These are phyloP conservation scores for Adiantum capillusveneris DNA, from an alignment of 75 land plant genomes.

Conservation along the genomic window DNA sequence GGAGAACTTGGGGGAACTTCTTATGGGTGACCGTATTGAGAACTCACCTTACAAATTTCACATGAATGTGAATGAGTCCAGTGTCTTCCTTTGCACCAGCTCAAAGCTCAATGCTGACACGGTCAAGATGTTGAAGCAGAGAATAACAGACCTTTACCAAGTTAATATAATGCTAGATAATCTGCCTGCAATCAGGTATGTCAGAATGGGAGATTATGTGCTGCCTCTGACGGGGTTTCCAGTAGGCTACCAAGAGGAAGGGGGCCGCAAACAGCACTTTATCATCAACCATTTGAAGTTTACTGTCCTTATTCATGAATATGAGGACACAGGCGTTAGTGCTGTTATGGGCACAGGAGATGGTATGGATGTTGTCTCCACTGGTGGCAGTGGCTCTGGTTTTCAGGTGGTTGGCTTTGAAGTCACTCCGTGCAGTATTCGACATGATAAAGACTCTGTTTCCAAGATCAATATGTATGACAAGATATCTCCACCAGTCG, in stretches of 20 bases:
- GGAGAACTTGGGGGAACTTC: constrained; percentile 61
- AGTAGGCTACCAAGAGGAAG: constrained; percentile 29
- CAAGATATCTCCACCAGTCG: constrained; percentile 18
- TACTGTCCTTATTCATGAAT: constrained; percentile 47
- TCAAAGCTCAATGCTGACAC: constrained; percentile 17
- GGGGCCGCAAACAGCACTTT: constrained; percentile 23
- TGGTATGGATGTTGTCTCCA: constrained; percentile 25
- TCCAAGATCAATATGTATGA: constrained; percentile 27
- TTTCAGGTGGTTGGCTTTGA: constrained; percentile 62
- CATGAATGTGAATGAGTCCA: constrained; percentile 32
- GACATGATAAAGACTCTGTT: constrained; percentile 18
- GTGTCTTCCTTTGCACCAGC: constrained; percentile 34
- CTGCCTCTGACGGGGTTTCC: constrained; percentile 53
- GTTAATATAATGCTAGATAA: constrained; percentile 60
- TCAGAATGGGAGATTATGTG: constrained; percentile 20
- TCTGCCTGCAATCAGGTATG: constrained; percentile 50
- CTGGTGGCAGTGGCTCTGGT: constrained; percentile 11
- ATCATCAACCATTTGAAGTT: constrained; percentile 57
- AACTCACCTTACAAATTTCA: constrained; percentile 48
- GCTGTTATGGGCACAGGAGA: constrained; percentile 52
- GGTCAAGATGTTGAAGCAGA: constrained; percentile 26
- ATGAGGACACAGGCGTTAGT: constrained; percentile 37
- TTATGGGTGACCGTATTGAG: constrained; percentile 67
- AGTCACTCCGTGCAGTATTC: too few relatives aligned
- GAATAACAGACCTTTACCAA: constrained; percentile 56